A percentile compares a stretch with the other conserved stretches of the same genome.
phyloP scores from a whole-genome alignment of 495 filamentous ascomycete genomes.

The Terfezia boudieri region DNA sequence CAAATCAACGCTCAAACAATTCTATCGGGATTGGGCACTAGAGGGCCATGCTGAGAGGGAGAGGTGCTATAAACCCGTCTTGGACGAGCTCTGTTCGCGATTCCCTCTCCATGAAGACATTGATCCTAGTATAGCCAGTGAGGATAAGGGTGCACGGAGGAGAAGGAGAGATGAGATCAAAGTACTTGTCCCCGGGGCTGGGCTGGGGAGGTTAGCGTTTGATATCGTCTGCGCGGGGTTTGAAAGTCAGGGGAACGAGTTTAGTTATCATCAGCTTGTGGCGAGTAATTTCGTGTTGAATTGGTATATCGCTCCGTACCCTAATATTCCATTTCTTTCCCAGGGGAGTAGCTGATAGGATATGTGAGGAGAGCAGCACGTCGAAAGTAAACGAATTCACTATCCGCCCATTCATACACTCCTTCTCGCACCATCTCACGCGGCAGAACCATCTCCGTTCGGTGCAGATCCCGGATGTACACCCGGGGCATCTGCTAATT shows the following conservation, averaged over 20 bases:
- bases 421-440: slow-evolving; percentile 26
- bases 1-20: slow-evolving; percentile 67
- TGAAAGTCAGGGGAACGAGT: slow-evolving; percentile 62
- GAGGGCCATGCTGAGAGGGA: slow-evolving; percentile 52
- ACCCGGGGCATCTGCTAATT: slow-evolving; percentile 1
- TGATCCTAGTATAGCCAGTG: slow-evolving; percentile 20
- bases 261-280: slow-evolving; percentile 79
- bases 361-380: too few species aligned
- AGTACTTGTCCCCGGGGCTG: slow-evolving; percentile 75
- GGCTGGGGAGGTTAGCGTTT: slow-evolving; percentile 66
- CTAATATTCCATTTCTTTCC: not conserved
- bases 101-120: slow-evolving; percentile 19
- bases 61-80: slow-evolving; percentile 50
- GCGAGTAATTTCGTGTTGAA: slow-evolving; percentile 78
- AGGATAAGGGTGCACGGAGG: slow-evolving; percentile 14
- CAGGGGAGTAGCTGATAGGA: not conserved
- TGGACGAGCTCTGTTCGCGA: slow-evolving; percentile 29
- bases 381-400: slow-evolving; percentile 8
- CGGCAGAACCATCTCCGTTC: slow-evolving; percentile 22
- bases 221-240: slow-evolving; percentile 48
- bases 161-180: slow-evolving; percentile 25
- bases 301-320: slow-evolving; percentile 14
- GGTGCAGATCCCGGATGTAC: slow-evolving; percentile 21
- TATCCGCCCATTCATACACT: slow-evolving; percentile 25
- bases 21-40: slow-evolving; percentile 85